Percentiles rank a stretch among this genome's conserved stretches.
These are phyloP conservation scores for Candida insectalens DNA, from an alignment of 805 yeast genomes.

Conservation along the genomic window DNA sequence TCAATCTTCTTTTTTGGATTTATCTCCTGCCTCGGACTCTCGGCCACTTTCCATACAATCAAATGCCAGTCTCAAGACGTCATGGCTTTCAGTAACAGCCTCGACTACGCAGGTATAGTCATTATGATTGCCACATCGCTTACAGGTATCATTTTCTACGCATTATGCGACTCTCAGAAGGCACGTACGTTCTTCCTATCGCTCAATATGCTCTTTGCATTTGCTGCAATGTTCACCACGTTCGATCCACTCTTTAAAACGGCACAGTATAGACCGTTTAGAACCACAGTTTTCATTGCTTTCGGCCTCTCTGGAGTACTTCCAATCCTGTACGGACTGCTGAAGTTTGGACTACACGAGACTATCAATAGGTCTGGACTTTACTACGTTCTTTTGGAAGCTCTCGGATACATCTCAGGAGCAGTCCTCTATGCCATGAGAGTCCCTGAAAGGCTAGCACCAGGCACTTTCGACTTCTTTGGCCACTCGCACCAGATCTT, in stretches of 20 bases:
- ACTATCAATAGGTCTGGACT: constrained; percentile 45
- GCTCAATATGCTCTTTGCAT: constrained; percentile 46
- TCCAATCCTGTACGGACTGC: constrained; percentile 52
- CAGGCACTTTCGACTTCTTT: constrained; percentile 56
- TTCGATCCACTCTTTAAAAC: constrained; percentile 58
- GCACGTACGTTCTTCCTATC: constrained; percentile 29
- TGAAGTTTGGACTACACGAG: constrained; percentile 37
- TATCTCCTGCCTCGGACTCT: constrained; percentile 34
- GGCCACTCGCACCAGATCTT: constrained; percentile 86
- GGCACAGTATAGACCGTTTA: constrained; percentile 60
- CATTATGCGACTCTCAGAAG: constrained; percentile 33
- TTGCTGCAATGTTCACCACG: constrained; percentile 52
- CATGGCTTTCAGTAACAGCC: constrained; percentile 35
- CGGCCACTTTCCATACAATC: constrained; percentile 40
- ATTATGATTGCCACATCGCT: constrained; percentile 39
- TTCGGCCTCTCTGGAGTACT: constrained; percentile 74
- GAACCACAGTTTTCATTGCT: constrained; percentile 69
- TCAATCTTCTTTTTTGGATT: constrained; percentile 36
- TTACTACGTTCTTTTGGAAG: constrained; percentile 60
- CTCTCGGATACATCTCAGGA: constrained; percentile 65
- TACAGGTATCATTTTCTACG: constrained; percentile 27
- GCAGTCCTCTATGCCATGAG: constrained; percentile 72
- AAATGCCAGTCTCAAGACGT: constrained; percentile 39
- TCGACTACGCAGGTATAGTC: constrained; percentile 49
- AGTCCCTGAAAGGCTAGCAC: constrained; percentile 61